Evolutionary conservation across 1,139 yeast species (phyloP).

Genomic region (Taphrina deformans): DNA sequence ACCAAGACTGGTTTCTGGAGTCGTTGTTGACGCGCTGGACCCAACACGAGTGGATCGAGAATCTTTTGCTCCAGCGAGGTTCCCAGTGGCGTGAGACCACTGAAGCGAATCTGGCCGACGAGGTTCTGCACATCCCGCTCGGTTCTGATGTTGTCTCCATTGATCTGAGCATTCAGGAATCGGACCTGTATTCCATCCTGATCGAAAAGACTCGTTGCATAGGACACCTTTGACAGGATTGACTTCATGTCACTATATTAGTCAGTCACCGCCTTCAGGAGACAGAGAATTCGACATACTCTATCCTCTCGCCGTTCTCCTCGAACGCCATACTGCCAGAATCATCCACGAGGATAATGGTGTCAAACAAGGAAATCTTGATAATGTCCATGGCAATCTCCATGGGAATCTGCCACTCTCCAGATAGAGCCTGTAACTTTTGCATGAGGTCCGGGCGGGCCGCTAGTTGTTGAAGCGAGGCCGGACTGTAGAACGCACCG

Average conservation of each 20-base stretch:
- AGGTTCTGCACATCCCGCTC: slow-evolving; percentile 43
- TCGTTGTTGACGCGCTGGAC: slow-evolving; percentile 42
- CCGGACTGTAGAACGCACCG: slow-evolving; percentile 45
- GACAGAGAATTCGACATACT: slow-evolving; percentile 24
- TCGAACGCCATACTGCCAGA: slow-evolving; percentile 47
- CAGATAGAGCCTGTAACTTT: slow-evolving; percentile 41
- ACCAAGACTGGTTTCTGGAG: slow-evolving; percentile 45
- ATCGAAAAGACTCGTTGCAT: slow-evolving; percentile 45
- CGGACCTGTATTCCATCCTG: slow-evolving; percentile 46
- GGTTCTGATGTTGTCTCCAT: slow-evolving; percentile 43
- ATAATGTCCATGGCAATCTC: slow-evolving; percentile 45
- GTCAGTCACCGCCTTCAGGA: background rate
- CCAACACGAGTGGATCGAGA: slow-evolving; percentile 44
- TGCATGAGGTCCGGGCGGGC: slow-evolving; percentile 39
- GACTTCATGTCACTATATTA: slow-evolving; percentile 42
- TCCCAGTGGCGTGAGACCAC: slow-evolving; percentile 46
- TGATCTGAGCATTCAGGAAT: slow-evolving; percentile 44
- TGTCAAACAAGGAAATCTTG: slow-evolving; percentile 45
- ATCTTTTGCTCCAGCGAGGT: slow-evolving; percentile 43
- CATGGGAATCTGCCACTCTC: slow-evolving; percentile 44
- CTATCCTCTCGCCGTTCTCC: slow-evolving; percentile 47
- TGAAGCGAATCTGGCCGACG: slow-evolving; percentile 42
- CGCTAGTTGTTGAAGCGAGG: slow-evolving; percentile 44
- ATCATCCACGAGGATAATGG: slow-evolving; percentile 45
- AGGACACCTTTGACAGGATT: slow-evolving; percentile 44